phyloP scores from a whole-genome alignment of 2,329 filamentous ascomycete genomes.

The Diplodia seriata region DNA sequence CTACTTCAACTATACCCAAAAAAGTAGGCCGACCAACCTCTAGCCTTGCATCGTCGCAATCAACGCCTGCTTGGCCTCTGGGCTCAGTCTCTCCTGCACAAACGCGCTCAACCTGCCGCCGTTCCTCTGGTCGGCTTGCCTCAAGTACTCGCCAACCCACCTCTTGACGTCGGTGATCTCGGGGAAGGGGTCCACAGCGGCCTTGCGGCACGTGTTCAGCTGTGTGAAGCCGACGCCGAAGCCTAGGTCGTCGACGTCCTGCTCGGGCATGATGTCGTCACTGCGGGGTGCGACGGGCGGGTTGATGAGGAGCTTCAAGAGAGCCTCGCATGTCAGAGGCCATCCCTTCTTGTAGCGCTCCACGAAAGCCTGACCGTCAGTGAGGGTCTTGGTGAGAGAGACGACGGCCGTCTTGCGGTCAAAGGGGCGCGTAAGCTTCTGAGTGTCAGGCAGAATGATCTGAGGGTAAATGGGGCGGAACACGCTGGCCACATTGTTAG shows the following conservation, averaged over 20 bases:
- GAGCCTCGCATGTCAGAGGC: slow-evolving; percentile 85
- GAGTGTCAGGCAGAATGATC: slow-evolving; percentile 87
- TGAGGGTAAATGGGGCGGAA: slow-evolving; percentile 86
- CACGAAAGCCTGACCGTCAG: slow-evolving; percentile 84
- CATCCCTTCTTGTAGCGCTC: slow-evolving; percentile 72
- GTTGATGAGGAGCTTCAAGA: slow-evolving; percentile 88
- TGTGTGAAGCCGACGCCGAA: slow-evolving; percentile 96
- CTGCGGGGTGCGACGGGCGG: slow-evolving; percentile 73
- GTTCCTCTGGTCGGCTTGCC: slow-evolving; percentile 76
- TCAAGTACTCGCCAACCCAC: slow-evolving; percentile 85
- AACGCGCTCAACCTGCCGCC: slow-evolving; percentile 73
- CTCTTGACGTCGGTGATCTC: slow-evolving; percentile 78
- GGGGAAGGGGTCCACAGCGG: slow-evolving; percentile 79
- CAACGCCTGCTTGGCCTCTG: slow-evolving; percentile 40
- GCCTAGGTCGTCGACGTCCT: slow-evolving; percentile 91
- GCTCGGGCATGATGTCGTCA: slow-evolving; percentile 80
- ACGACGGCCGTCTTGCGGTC: slow-evolving; percentile 95
- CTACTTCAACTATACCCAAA: neutral
- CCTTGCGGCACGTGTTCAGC: slow-evolving; percentile 85
- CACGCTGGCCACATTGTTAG: slow-evolving; percentile 56
- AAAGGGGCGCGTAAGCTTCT: slow-evolving; percentile 83
- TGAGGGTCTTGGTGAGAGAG: slow-evolving; percentile 89
- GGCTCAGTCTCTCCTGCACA: slow-evolving; percentile 71
- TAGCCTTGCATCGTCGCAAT: slow-evolving; percentile 25
- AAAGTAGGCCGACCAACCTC: neutral